A percentile compares a stretch with the other conserved stretches of the same genome.
These are phyloP conservation scores for Trichoderma gamsii DNA, from an alignment of 495 filamentous ascomycete species.

Conservation along the genomic window DNA sequence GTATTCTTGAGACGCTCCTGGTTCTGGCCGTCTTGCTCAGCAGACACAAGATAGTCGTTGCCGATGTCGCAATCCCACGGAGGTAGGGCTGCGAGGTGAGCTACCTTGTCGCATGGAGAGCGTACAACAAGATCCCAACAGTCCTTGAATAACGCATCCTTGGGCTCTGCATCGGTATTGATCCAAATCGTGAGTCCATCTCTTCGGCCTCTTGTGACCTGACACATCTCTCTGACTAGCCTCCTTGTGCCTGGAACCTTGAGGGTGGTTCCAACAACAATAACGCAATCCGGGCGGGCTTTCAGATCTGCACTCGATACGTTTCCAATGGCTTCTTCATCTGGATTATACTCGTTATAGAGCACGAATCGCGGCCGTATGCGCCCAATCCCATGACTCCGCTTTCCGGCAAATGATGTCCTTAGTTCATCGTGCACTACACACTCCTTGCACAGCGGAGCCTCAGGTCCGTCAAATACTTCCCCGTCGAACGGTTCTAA, in stretches of 20 bases:
- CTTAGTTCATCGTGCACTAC: constrained; percentile 68
- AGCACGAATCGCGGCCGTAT: constrained; percentile 89
- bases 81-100: constrained; percentile 64
- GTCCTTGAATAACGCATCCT: constrained; percentile 76
- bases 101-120: constrained; percentile 84
- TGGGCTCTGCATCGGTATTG: constrained; percentile 77
- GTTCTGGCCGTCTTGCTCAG: constrained; percentile 32
- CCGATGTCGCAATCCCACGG: constrained; percentile 61
- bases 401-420: constrained; percentile 69
- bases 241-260: constrained; percentile 90
- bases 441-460: constrained; percentile 77
- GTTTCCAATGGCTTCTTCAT: constrained; percentile 90
- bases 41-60: constrained; percentile 35
- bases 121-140: constrained; percentile 87
- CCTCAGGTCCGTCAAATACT: constrained; percentile 74
- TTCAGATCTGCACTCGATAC: constrained; percentile 79
- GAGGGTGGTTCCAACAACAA: constrained; percentile 91
- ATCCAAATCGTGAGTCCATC: constrained; percentile 95
- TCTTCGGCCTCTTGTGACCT: constrained; percentile 64
- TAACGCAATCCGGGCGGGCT: constrained; percentile 77
- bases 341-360: constrained; percentile 95
- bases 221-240: constrained; percentile 86
- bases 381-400: constrained; percentile 88
- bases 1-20: constrained; percentile 28
- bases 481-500: constrained; percentile 68